These are phyloP conservation scores for Nyssa sinensis DNA, from an alignment of 148 eudicot species.

Conservation along the genomic window DNA sequence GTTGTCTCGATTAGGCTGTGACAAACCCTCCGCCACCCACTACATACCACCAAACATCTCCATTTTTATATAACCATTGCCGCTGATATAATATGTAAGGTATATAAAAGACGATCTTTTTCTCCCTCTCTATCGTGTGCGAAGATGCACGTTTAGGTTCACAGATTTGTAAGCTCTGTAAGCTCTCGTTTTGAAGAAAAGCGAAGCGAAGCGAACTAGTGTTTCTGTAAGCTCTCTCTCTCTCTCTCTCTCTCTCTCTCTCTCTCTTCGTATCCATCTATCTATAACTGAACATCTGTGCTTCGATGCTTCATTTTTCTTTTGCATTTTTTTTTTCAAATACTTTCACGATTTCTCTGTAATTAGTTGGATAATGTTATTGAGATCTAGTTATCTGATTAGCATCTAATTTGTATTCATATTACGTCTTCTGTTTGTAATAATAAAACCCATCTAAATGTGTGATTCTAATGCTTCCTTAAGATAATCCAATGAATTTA, in stretches of 20 bases:
- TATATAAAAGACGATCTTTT: no score
- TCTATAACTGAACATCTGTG: no score
- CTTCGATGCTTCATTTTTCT: slow-evolving; percentile 12
- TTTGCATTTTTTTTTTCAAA: no score
- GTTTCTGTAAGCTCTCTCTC: slow-evolving; percentile 11
- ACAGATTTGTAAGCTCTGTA: no score
- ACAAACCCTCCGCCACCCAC: slow-evolving; percentile 51
- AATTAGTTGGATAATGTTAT: background rate
- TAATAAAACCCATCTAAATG: background rate
- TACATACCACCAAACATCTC: slow-evolving; percentile 32
- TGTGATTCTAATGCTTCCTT: background rate
- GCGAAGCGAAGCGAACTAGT: background rate
- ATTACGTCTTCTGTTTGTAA: background rate
- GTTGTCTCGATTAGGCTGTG: slow-evolving; percentile 29
- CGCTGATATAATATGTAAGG: no score
- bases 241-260: slow-evolving; percentile 7
- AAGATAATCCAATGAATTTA: background rate
- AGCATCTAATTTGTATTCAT: background rate
- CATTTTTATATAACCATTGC: background rate
- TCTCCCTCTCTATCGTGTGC: no score
- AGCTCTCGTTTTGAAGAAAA: background rate
- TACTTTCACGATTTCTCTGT: no score
- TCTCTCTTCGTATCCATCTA: background rate
- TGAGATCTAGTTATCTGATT: slow-evolving; percentile 1
- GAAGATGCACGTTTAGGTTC: no score